Percentiles rank a stretch among this genome's conserved stretches.
Conservation (phyloP, 179 eudicot species). For the Vitellaria paradoxa region DNA sequence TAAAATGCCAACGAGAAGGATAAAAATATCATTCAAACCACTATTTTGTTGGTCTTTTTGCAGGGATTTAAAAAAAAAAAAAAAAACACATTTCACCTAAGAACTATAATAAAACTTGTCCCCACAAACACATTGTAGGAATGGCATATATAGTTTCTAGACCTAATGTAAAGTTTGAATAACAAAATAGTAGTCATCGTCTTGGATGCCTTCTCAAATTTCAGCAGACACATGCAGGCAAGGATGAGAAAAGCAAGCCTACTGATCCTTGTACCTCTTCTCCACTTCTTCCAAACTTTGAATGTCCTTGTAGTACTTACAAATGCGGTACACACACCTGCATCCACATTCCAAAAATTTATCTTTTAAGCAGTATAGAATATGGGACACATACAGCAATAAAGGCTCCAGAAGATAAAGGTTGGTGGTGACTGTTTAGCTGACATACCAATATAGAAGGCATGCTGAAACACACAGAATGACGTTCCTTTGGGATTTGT, state of each 20-base stretch:
- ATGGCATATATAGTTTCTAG: no score
- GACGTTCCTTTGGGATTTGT: constrained; percentile 89
- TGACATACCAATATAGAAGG: constrained; percentile 81
- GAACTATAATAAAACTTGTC: no score
- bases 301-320: constrained; percentile 78
- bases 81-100: no score
- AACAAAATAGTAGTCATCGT: no score
- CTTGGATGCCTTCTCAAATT: neutral
- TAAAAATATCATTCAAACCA: no score
- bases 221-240: neutral
- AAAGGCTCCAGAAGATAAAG: neutral
- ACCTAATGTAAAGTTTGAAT: no score
- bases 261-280: constrained; percentile 88
- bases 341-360: constrained; percentile 9
- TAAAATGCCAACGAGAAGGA: no score
- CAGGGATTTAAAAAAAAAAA: no score
- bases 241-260: constrained; percentile 17
- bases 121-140: no score
- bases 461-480: constrained; percentile 68
- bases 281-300: constrained; percentile 90
- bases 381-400: neutral
- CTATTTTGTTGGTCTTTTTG: no score
- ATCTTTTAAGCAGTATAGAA: neutral
- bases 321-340: constrained; percentile 89
- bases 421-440: neutral